Evolutionary conservation across 345 rosid genomes (phyloP).

Genomic region (Linum tenue): DNA sequence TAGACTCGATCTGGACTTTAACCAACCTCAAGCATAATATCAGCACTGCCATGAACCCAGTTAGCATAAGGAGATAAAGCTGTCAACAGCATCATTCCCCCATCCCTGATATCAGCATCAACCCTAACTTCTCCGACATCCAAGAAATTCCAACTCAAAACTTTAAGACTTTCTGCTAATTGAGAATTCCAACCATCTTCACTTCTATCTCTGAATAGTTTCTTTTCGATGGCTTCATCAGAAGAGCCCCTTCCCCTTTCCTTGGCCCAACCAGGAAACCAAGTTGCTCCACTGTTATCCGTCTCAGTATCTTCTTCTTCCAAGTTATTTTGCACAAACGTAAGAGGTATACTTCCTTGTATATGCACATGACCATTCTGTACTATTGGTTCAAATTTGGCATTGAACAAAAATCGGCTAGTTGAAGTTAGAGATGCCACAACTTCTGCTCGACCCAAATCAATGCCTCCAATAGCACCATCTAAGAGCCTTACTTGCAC

Average conservation of each 20-base stretch:
- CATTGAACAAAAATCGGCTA: conserved; percentile 89
- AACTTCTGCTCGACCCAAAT: conserved; percentile 91
- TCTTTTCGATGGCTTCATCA: conserved; percentile 48
- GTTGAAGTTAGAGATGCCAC: conserved; percentile 86
- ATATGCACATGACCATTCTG: conserved; percentile 95
- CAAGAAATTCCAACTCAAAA: conserved; percentile 77
- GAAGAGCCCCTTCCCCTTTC: conserved; percentile 46
- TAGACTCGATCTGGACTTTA: conserved; percentile 5
- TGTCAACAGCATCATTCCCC: conserved; percentile 92
- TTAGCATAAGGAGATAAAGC: conserved; percentile 83
- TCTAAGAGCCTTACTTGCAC: conserved; percentile 91
- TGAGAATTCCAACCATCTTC: conserved; percentile 90
- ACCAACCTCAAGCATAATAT: conserved; percentile 76
- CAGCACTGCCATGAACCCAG: conserved; percentile 96
- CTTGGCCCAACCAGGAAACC: conserved; percentile 69
- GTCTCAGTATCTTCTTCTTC: conserved; percentile 60
- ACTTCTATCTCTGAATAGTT: conserved; percentile 50
- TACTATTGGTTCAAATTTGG: conserved; percentile 78
- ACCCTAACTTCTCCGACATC: conserved; percentile 92
- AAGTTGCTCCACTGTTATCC: conserved; percentile 42
- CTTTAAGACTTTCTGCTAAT: conserved; percentile 81
- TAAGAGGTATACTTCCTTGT: conserved; percentile 93
- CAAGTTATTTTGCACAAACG: conserved; percentile 47
- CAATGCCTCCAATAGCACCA: conserved; percentile 92
- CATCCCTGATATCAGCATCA: conserved; percentile 95